These are phyloP conservation scores for Coniferiporia weirii DNA, from an alignment of 1,284 basidiomycete genomes.

Conservation along the genomic window DNA sequence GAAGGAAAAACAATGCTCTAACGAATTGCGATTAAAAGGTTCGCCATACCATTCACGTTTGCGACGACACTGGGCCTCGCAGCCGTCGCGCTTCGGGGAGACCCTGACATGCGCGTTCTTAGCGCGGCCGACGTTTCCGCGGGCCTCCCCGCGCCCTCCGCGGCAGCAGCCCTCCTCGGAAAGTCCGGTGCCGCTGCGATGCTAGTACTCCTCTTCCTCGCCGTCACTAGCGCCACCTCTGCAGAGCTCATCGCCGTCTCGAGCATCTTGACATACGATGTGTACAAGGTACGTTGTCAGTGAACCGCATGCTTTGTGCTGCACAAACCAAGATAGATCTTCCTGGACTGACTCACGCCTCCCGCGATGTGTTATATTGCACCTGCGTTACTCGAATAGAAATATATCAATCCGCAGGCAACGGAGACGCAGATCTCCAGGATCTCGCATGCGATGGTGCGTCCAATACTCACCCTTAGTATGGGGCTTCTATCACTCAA, in stretches of 20 bases:
- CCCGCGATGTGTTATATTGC: background rate
- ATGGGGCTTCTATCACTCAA: conserved; percentile 3
- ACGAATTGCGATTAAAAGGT: conserved; percentile 36
- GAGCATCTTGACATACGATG: conserved; percentile 76
- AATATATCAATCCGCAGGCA: conserved; percentile 55
- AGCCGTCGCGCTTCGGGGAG: conserved; percentile 72
- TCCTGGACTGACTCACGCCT: background rate
- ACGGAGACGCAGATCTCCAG: conserved; percentile 53
- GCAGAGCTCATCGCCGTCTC: conserved; percentile 90
- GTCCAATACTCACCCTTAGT: conserved; percentile 13
- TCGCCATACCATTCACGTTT: conserved; percentile 77
- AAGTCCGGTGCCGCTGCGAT: conserved; percentile 68
- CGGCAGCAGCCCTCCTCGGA: conserved; percentile 75
- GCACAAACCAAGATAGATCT: background rate
- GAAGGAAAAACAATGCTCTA: background rate
- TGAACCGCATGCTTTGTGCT: background rate
- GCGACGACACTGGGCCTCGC: conserved; percentile 80
- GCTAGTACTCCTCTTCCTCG: conserved; percentile 70
- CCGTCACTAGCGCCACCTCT: conserved; percentile 82
- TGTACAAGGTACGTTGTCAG: conserved; percentile 40
- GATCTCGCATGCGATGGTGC: conserved; percentile 41
- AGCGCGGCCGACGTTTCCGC: conserved; percentile 68
- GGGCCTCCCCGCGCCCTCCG: conserved; percentile 78
- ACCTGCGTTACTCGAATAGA: conserved; percentile 24
- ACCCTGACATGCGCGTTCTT: conserved; percentile 61